Evolutionary conservation across 1,139 yeast genomes (phyloP).

Genomic region (Blastobotrys persicus): DNA sequence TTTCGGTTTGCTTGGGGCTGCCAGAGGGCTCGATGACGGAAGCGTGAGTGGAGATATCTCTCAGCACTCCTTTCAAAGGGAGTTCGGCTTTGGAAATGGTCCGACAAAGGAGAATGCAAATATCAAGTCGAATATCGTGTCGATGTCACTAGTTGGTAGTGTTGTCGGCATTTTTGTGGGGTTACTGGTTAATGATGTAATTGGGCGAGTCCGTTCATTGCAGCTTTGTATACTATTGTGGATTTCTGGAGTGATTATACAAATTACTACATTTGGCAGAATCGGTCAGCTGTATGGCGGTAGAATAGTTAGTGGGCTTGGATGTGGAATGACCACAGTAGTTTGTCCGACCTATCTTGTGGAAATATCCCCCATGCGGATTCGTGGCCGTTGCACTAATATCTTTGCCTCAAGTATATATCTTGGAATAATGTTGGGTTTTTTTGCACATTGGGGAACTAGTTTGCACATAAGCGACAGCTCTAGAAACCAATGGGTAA

Average conservation of each 20-base stretch:
- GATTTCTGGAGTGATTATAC: conserved; percentile 50
- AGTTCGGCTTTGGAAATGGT: conserved; percentile 48
- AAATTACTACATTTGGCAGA: conserved; percentile 50
- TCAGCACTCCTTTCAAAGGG: conserved; percentile 44
- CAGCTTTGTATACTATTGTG: conserved; percentile 45
- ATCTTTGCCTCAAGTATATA: conserved; percentile 56
- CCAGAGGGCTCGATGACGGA: conserved; percentile 65
- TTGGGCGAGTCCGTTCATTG: conserved; percentile 56
- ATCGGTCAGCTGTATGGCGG: conserved; percentile 25
- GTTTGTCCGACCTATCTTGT: conserved; percentile 57
- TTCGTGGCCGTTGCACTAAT: conserved; percentile 52
- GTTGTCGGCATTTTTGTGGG: conserved; percentile 57
- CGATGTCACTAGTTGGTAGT: conserved; percentile 63
- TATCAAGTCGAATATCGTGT: conserved; percentile 52
- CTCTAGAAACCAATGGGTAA: conserved; percentile 37
- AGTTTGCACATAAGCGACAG: conserved; percentile 37
- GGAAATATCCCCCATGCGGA: conserved; percentile 53
- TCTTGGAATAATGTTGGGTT: conserved; percentile 52
- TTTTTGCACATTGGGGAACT: conserved; percentile 47
- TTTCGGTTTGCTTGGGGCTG: conserved; percentile 58
- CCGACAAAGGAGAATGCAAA: conserved; percentile 42
- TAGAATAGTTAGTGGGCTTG: conserved; percentile 25
- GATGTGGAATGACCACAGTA: conserved; percentile 58
- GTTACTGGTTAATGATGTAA: conserved; percentile 48
- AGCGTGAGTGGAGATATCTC: conserved; percentile 47